phyloP scores from a whole-genome alignment of 2,329 filamentous ascomycete species.

The Beauveria sp. region DNA sequence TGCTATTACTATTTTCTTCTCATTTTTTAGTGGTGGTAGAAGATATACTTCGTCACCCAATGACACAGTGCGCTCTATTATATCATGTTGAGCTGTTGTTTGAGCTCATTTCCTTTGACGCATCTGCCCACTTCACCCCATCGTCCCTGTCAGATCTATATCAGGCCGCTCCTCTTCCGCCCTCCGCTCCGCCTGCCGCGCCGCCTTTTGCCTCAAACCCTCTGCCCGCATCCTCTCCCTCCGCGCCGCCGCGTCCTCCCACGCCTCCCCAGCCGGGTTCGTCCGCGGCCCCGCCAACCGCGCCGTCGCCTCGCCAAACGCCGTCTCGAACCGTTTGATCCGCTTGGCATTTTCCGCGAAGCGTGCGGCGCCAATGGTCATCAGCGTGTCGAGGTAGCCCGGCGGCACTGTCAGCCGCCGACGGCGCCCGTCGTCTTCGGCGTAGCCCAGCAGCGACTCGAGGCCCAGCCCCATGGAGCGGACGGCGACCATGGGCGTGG shows the following conservation, averaged over 20 bases:
- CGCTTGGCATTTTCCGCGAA: conserved; percentile 63
- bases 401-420: conserved; percentile 49
- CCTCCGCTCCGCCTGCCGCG: conserved; percentile 23
- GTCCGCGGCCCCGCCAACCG: conserved; percentile 17
- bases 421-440: conserved; percentile 28
- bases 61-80: neutral
- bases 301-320: conserved; percentile 33
- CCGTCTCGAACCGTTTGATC: conserved; percentile 54
- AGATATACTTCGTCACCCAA: no score
- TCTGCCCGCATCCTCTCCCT: conserved; percentile 50
- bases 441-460: conserved; percentile 68
- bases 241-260: conserved; percentile 47
- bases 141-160: neutral
- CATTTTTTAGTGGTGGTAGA: no score
- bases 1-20: no score
- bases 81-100: neutral
- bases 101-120: no score
- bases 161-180: conserved; percentile 14
- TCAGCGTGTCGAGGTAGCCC: conserved; percentile 58
- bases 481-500: conserved; percentile 71
- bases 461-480: conserved; percentile 75
- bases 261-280: conserved; percentile 33
- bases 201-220: conserved; percentile 45
- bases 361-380: conserved; percentile 65
- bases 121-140: neutral